Evolutionary conservation across 148 eudicot genomes (phyloP).

Genomic region (Rhododendron molle): DNA sequence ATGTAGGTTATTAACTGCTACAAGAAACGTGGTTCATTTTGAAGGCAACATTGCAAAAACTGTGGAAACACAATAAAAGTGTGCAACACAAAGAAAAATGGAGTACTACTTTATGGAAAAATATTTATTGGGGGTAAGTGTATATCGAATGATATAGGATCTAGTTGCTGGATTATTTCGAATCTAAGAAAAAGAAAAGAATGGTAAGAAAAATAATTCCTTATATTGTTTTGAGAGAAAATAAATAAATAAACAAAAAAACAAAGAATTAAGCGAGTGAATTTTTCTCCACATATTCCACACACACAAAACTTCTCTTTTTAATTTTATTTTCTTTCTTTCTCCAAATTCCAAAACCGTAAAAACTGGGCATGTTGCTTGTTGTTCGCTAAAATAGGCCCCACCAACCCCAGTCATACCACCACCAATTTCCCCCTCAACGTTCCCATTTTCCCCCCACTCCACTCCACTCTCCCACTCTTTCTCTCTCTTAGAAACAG

Average conservation of each 20-base stretch:
- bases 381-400: neutral
- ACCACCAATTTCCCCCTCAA: neutral
- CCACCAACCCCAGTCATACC: neutral
- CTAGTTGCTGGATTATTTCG: neutral
- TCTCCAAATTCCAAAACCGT: too few relatives aligned
- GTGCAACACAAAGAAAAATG: too few relatives aligned
- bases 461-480: neutral
- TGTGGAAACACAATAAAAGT: neutral
- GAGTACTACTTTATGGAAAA: neutral
- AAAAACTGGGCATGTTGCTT: neutral
- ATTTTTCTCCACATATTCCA: neutral
- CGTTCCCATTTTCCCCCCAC: neutral
- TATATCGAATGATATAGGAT: too few relatives aligned
- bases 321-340: too few relatives aligned
- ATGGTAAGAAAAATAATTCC: too few relatives aligned
- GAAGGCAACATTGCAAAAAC: neutral
- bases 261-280: neutral
- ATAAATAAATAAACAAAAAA: too few relatives aligned
- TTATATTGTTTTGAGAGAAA: neutral
- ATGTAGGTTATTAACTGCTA: neutral
- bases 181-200: too few relatives aligned
- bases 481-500: neutral
- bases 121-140: neutral
- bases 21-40: neutral
- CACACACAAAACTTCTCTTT: too few relatives aligned